Percentiles rank a stretch among this genome's conserved stretches.
Conservation (phyloP, 2,329 filamentous ascomycete genomes). For the Pseudogymnoascus sp. region DNA sequence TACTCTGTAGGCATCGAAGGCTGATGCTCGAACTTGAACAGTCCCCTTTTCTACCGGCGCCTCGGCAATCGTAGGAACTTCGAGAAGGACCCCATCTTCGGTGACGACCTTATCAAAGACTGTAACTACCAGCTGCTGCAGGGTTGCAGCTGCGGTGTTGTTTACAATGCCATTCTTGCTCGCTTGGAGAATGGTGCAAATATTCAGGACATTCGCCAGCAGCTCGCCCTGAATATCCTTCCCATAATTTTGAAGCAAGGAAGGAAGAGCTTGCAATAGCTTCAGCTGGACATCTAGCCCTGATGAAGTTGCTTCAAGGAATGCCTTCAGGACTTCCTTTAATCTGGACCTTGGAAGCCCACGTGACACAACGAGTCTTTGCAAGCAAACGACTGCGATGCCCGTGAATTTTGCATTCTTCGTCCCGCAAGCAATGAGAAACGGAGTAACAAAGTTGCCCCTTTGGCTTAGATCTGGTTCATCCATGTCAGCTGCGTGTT, state of each 20-base stretch:
- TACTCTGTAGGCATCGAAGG: slow-evolving; percentile 76
- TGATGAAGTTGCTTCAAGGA: slow-evolving; percentile 76
- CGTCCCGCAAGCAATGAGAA: slow-evolving; percentile 84
- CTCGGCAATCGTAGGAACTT: slow-evolving; percentile 54
- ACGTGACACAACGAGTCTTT: slow-evolving; percentile 74
- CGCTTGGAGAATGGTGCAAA: slow-evolving; percentile 83
- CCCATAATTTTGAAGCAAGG: slow-evolving; percentile 83
- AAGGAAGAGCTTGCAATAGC: slow-evolving; percentile 84
- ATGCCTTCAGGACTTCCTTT: slow-evolving; percentile 77
- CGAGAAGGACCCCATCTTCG: slow-evolving; percentile 58
- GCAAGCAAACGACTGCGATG: slow-evolving; percentile 80
- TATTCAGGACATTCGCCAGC: slow-evolving; percentile 73
- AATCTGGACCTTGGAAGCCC: slow-evolving; percentile 73
- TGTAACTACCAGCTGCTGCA: slow-evolving; percentile 86
- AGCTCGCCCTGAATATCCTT: slow-evolving; percentile 72
- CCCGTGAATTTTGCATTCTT: slow-evolving; percentile 84
- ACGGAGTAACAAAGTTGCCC: slow-evolving; percentile 81
- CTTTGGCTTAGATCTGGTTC: slow-evolving; percentile 68
- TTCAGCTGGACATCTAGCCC: slow-evolving; percentile 88
- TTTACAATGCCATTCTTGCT: slow-evolving; percentile 92
- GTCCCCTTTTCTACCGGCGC: slow-evolving; percentile 57
- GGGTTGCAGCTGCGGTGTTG: slow-evolving; percentile 90
- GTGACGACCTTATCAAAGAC: slow-evolving; percentile 84
- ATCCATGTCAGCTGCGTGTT: slow-evolving; percentile 5
- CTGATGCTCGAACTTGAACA: slow-evolving; percentile 63